These are phyloP conservation scores for Zygoascus ofunaensis DNA, from an alignment of 805 yeast genomes.

Conservation along the genomic window DNA sequence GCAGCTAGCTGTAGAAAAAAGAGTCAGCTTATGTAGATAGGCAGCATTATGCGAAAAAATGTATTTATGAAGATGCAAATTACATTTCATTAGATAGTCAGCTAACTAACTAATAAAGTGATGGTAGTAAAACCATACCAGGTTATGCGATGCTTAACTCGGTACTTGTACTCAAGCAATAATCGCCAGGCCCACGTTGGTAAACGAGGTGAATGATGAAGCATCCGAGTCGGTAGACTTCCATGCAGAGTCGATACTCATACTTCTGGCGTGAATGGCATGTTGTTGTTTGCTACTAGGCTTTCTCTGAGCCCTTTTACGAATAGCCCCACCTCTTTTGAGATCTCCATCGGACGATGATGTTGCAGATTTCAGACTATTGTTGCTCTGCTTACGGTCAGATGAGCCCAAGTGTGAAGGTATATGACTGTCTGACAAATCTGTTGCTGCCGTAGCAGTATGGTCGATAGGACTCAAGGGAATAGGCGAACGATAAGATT, in stretches of 20 bases:
- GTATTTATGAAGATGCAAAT: too few relatives aligned
- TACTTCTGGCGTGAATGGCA: conserved; percentile 5
- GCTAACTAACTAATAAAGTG: too few relatives aligned
- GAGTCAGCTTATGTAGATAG: too few relatives aligned
- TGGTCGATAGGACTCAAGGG: neutral
- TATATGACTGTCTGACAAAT: neutral
- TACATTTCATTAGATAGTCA: too few relatives aligned
- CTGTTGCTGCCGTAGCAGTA: conserved; percentile 9
- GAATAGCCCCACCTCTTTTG: neutral
- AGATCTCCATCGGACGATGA: neutral
- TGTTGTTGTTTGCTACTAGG: neutral
- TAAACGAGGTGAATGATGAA: neutral
- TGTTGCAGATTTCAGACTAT: too few relatives aligned
- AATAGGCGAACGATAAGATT: neutral
- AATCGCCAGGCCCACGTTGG: conserved; percentile 2
- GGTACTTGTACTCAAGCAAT: neutral
- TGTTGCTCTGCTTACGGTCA: neutral
- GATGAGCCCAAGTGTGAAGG: neutral
- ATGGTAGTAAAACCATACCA: too few relatives aligned
- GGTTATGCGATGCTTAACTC: too few relatives aligned
- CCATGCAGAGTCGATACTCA: conserved; percentile 7
- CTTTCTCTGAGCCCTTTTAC: neutral
- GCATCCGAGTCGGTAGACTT: conserved; percentile 5
- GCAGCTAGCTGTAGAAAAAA: too few relatives aligned
- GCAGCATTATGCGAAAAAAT: too few relatives aligned